Conservation (phyloP, 148 eudicot species). For the Rhododendron williamsianum region DNA sequence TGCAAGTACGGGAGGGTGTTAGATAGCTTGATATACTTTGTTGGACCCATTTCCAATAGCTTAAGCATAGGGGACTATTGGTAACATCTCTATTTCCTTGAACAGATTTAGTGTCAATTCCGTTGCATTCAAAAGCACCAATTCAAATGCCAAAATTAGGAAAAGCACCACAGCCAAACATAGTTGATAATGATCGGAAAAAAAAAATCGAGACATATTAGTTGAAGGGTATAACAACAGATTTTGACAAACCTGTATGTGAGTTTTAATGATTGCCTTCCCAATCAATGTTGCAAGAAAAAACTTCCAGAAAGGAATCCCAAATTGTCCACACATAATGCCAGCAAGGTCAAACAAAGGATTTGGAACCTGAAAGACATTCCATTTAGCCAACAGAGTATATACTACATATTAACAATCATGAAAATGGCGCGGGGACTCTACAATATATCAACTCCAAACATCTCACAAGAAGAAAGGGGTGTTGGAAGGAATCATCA, state of each 20-base stretch:
- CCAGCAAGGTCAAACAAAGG: conserved; percentile 99
- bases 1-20: not conserved
- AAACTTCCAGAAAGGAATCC: conserved; percentile 93
- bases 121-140: not conserved
- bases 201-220: not conserved
- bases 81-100: not conserved
- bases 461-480: not conserved
- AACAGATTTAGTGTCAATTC: not conserved
- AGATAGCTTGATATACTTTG: not conserved
- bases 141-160: not conserved
- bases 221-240: not conserved
- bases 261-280: conserved; percentile 91
- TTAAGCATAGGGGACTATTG: not conserved
- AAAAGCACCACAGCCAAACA: not conserved
- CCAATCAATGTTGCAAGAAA: conserved; percentile 84
- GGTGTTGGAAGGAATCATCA: not conserved
- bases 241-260: conserved; percentile 66
- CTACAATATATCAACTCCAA: not conserved
- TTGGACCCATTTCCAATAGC: not conserved
- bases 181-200: no score
- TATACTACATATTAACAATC: conserved; percentile 2
- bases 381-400: conserved; percentile 12
- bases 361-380: conserved; percentile 70
- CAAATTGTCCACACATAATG: conserved; percentile 97
- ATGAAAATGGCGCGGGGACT: not conserved